Evolutionary conservation across 2,329 filamentous ascomycete genomes (phyloP).

Genomic region (Phialophora chinensis): DNA sequence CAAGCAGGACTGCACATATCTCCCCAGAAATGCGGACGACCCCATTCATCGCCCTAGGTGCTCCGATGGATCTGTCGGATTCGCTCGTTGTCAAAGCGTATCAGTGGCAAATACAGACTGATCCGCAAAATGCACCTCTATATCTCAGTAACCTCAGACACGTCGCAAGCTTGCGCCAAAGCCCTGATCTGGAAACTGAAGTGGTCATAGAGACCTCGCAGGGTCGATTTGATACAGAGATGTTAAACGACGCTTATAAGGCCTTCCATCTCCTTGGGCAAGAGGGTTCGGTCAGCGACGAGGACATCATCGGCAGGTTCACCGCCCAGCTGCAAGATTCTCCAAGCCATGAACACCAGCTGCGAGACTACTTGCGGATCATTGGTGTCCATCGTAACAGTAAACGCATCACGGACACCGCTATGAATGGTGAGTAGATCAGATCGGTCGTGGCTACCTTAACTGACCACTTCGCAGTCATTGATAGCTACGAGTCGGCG

Average conservation of each 20-base stretch:
- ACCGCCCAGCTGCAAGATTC: slow-evolving; percentile 64
- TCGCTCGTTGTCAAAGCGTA: slow-evolving; percentile 67
- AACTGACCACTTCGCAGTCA: slow-evolving; percentile 44
- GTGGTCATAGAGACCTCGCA: slow-evolving; percentile 64
- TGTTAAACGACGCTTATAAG: slow-evolving; percentile 63
- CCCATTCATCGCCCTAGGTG: slow-evolving; percentile 68
- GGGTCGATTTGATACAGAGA: slow-evolving; percentile 62
- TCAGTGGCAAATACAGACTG: slow-evolving; percentile 62
- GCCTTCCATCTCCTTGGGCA: slow-evolving; percentile 62
- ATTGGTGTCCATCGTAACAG: slow-evolving; percentile 66
- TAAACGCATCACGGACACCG: slow-evolving; percentile 62
- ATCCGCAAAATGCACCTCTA: slow-evolving; percentile 61
- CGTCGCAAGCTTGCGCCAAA: slow-evolving; percentile 62
- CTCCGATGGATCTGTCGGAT: slow-evolving; percentile 67
- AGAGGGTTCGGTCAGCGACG: slow-evolving; percentile 59
- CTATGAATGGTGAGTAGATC: slow-evolving; percentile 58
- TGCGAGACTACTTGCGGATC: slow-evolving; percentile 62
- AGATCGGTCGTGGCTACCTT: slow-evolving; percentile 14
- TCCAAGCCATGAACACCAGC: slow-evolving; percentile 60
- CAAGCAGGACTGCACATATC: slow-evolving; percentile 35
- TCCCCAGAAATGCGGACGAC: slow-evolving; percentile 42
- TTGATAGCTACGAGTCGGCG: slow-evolving; percentile 69
- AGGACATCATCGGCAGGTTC: slow-evolving; percentile 65
- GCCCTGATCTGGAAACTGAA: slow-evolving; percentile 63
- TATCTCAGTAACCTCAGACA: slow-evolving; percentile 71